Evolutionary conservation across 2,329 filamentous ascomycete genomes (phyloP).

Genomic region (Xenosphaeropsis pyriputrescens): DNA sequence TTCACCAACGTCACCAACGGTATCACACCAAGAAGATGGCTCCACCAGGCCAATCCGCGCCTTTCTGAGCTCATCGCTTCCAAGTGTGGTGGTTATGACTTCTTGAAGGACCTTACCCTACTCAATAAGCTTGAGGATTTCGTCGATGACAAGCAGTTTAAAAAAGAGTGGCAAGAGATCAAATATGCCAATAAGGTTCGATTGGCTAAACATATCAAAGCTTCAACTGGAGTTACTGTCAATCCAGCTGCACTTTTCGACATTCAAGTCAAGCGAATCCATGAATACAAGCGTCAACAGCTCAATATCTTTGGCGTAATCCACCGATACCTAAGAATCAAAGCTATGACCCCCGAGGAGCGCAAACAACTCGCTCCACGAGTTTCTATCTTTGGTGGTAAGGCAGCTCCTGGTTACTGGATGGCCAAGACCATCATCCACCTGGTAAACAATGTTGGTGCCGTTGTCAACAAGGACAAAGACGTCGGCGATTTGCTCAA

Average conservation of each 20-base stretch:
- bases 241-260: conserved; percentile 86
- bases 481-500: conserved; percentile 92
- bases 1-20: conserved; percentile 99
- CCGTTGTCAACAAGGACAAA: conserved; percentile 80
- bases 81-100: conserved; percentile 71
- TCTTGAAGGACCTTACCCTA: conserved; percentile 79
- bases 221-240: conserved; percentile 63
- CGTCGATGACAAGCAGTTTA: conserved; percentile 77
- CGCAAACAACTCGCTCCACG: conserved; percentile 76
- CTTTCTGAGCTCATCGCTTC: conserved; percentile 84
- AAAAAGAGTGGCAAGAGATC: conserved; percentile 90
- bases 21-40: conserved; percentile 88
- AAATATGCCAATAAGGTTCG: conserved; percentile 93
- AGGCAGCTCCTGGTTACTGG: conserved; percentile 97
- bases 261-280: conserved; percentile 96
- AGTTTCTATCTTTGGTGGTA: conserved; percentile 93
- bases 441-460: conserved; percentile 81
- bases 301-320: conserved; percentile 98
- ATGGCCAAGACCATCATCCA: conserved; percentile 99
- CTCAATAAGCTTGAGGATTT: conserved; percentile 77
- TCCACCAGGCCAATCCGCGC: conserved; percentile 92
- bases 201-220: conserved; percentile 82
- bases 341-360: conserved; percentile 69
- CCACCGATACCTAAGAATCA: conserved; percentile 81
- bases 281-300: conserved; percentile 98